Conservation (phyloP, 192 early-diverging fungal genomes). For the Backusella tuberculispora region DNA sequence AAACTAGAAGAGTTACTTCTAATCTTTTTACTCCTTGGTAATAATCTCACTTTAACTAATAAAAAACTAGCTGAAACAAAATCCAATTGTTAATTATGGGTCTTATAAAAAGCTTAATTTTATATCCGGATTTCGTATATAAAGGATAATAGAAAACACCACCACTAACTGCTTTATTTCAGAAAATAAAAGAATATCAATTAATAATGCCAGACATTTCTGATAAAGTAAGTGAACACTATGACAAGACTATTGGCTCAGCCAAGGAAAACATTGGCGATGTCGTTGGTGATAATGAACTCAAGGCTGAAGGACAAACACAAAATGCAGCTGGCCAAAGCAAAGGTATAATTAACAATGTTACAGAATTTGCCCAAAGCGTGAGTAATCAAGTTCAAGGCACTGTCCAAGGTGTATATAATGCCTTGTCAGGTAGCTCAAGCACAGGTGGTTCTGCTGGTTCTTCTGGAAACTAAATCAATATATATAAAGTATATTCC, state of each 20-base stretch:
- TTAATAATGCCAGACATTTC: not conserved
- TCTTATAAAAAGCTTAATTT: no score
- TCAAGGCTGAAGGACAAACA: conserved; percentile 5
- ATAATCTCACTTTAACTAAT: no score
- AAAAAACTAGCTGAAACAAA: no score
- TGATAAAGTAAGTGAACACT: not conserved
- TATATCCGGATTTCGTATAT: no score
- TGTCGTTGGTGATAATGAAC: not conserved
- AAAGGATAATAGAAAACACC: no score
- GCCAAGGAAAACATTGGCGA: not conserved
- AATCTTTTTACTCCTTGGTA: no score
- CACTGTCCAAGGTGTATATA: not conserved
- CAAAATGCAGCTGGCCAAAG: not conserved
- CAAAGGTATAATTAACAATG: not conserved
- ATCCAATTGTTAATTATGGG: no score
- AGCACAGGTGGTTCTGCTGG: not conserved
- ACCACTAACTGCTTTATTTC: no score
- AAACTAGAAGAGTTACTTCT: no score
- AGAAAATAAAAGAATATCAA: not conserved
- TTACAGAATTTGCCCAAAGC: not conserved
- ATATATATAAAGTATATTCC: not conserved
- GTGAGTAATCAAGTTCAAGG: not conserved
- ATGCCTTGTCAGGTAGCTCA: not conserved
- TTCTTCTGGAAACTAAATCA: not conserved
- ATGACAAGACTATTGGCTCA: not conserved